phyloP scores from a whole-genome alignment of 1,284 basidiomycete genomes.

The Tetrapyrgos nigripes region DNA sequence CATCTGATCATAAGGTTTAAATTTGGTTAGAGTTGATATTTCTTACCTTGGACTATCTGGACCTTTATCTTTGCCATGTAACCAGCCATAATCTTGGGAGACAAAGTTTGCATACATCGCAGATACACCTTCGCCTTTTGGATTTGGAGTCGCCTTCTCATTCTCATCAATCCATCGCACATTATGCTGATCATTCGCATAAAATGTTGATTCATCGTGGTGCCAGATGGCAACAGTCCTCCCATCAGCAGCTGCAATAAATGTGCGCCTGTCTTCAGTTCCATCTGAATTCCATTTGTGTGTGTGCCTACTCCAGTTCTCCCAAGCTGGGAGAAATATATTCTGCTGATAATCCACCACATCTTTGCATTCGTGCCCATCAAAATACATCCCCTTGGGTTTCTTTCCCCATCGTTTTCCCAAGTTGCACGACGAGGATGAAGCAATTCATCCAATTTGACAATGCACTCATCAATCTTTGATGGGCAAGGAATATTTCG shows the following conservation, averaged over 20 bases:
- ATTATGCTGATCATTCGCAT: slow-evolving; percentile 30
- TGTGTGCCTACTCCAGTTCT: slow-evolving; percentile 14
- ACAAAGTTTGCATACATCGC: slow-evolving; percentile 32
- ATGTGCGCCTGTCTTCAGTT: background rate
- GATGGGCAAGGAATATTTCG: no score
- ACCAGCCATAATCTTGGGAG: slow-evolving; percentile 23
- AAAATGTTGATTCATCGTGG: slow-evolving; percentile 36
- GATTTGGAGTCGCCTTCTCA: slow-evolving; percentile 16
- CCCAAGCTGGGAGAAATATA: slow-evolving; percentile 25
- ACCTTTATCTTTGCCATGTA: background rate
- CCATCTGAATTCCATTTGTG: slow-evolving; percentile 13
- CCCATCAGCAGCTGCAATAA: slow-evolving; percentile 7
- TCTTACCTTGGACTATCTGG: background rate
- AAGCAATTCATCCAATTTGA: slow-evolving; percentile 3
- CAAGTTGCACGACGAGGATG: background rate
- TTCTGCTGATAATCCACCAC: slow-evolving; percentile 22
- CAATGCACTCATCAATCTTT: background rate
- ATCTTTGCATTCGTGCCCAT: slow-evolving; percentile 35
- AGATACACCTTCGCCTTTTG: slow-evolving; percentile 30
- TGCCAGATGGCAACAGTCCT: slow-evolving; percentile 26
- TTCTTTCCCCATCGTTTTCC: slow-evolving; percentile 23
- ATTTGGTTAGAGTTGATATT: no score
- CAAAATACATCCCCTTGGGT: slow-evolving; percentile 29
- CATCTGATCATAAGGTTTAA: background rate
- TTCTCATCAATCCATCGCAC: slow-evolving; percentile 26